A percentile compares a stretch with the other conserved stretches of the same genome.
Conservation (phyloP, 2,329 filamentous ascomycete genomes). For the Paraconiothyrium sp. region DNA sequence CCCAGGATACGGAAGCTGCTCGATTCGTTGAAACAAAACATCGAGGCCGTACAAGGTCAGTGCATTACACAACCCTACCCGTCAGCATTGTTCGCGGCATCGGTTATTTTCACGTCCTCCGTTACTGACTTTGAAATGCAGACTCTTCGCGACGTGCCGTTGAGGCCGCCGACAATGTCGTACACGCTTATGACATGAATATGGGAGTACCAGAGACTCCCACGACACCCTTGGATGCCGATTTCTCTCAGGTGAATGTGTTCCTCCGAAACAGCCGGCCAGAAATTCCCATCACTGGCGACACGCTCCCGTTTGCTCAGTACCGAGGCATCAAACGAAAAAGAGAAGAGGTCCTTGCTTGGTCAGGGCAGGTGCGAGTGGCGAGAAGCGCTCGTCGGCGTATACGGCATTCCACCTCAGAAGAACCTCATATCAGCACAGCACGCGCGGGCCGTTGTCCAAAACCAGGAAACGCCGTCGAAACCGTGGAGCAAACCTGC, state of each 20-base stretch:
- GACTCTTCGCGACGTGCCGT: conserved; percentile 76
- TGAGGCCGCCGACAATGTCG: conserved; percentile 78
- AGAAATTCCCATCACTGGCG: conserved; percentile 55
- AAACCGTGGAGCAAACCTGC: conserved; percentile 31
- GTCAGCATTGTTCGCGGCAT: neutral
- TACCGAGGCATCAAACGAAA: conserved; percentile 56
- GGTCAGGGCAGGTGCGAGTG: conserved; percentile 41
- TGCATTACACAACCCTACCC: conserved; percentile 29
- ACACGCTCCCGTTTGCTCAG: conserved; percentile 50
- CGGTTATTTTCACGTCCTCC: neutral
- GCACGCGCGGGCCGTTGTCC: conserved; percentile 29
- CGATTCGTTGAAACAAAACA: conserved; percentile 71
- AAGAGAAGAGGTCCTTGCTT: conserved; percentile 48
- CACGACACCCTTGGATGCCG: conserved; percentile 52
- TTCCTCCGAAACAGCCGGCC: conserved; percentile 51
- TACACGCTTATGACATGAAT: conserved; percentile 78
- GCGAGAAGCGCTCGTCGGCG: conserved; percentile 36
- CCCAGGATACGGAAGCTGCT: conserved; percentile 65
- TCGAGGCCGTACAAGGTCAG: conserved; percentile 74
- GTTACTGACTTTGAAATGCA: conserved; percentile 40
- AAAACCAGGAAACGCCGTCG: conserved; percentile 23
- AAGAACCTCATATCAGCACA: conserved; percentile 35
- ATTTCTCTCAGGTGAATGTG: conserved; percentile 35
- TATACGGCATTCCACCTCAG: conserved; percentile 40
- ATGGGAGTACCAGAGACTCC: conserved; percentile 77